Percentiles rank a stretch among this genome's conserved stretches.
These are phyloP conservation scores for Cyclostephanos tholiformis DNA, from an alignment of 108 stramenopile genomes.

Conservation along the genomic window DNA sequence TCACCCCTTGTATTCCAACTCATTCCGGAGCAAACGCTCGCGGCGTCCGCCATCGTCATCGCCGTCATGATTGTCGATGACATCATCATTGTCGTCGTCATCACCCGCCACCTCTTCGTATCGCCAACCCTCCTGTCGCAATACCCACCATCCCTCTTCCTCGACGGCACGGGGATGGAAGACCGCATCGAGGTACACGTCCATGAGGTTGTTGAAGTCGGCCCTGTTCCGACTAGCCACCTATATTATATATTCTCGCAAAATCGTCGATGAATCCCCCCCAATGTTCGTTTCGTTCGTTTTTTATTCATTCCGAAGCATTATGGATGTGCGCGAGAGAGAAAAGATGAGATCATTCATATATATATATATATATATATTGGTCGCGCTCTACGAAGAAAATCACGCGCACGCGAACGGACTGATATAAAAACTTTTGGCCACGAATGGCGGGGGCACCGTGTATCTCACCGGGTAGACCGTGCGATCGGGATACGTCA, in stretches of 20 bases:
- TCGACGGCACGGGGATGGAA: constrained; percentile 82
- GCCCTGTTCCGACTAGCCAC: constrained; percentile 68
- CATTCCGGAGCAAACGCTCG: background rate
- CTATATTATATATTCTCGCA: constrained; percentile 28
- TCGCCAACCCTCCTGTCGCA: constrained; percentile 96
- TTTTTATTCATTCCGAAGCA: no score
- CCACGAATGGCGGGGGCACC: background rate
- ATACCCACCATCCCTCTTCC: constrained; percentile 73
- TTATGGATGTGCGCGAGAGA: no score
- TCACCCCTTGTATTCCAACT: constrained; percentile 72
- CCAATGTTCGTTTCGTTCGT: no score
- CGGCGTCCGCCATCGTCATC: background rate
- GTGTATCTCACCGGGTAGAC: constrained; percentile 75
- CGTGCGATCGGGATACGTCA: constrained; percentile 94
- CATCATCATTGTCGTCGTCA: constrained; percentile 8
- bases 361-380: no score
- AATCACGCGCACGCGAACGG: no score
- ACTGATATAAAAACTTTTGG: no score
- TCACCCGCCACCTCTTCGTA: constrained; percentile 68
- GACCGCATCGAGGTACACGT: constrained; percentile 94
- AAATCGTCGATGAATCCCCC: no score
- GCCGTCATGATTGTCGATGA: no score
- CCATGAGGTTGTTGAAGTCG: constrained; percentile 85
- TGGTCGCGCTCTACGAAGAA: no score
- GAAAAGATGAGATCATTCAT: no score